Evolutionary conservation across 441 rosid genomes (phyloP).

Genomic region (Cnidoscolus chayamansa): DNA sequence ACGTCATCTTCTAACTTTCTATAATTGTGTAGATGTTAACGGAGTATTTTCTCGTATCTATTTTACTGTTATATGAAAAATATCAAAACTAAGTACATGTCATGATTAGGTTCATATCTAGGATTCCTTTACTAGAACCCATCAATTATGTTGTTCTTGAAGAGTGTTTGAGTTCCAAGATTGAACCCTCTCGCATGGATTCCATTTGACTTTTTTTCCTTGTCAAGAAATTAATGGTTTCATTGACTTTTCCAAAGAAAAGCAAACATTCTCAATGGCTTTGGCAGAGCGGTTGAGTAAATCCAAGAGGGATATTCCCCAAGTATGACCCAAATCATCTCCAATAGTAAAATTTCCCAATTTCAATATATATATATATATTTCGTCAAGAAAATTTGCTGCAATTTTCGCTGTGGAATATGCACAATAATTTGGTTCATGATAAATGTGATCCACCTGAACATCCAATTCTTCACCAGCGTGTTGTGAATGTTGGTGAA

Average conservation of each 20-base stretch:
- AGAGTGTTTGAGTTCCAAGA: conserved; percentile 4
- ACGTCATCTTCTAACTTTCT: background rate
- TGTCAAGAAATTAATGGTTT: background rate
- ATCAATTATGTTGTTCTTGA: conserved; percentile 17
- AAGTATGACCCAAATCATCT: background rate
- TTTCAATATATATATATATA: too few relatives aligned
- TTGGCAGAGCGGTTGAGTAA: conserved; percentile 2
- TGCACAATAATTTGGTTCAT: too few relatives aligned
- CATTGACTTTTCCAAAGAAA: conserved; percentile 9
- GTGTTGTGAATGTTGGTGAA: too few relatives aligned
- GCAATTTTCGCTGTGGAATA: too few relatives aligned
- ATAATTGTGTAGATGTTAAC: too few relatives aligned
- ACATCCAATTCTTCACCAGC: too few relatives aligned
- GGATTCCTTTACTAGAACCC: conserved; percentile 17
- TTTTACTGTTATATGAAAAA: background rate
- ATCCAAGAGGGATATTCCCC: conserved; percentile 22
- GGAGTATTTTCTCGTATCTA: too few relatives aligned
- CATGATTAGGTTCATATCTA: conserved; percentile 7
- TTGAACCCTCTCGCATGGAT: background rate
- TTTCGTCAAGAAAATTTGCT: too few relatives aligned
- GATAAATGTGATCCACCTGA: too few relatives aligned
- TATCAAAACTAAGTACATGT: background rate
- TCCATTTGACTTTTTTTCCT: conserved; percentile 12
- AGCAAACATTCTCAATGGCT: conserved; percentile 14
- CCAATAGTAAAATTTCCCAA: background rate